Conservation (phyloP, 208 protist species). For the Lotmaria passim region DNA sequence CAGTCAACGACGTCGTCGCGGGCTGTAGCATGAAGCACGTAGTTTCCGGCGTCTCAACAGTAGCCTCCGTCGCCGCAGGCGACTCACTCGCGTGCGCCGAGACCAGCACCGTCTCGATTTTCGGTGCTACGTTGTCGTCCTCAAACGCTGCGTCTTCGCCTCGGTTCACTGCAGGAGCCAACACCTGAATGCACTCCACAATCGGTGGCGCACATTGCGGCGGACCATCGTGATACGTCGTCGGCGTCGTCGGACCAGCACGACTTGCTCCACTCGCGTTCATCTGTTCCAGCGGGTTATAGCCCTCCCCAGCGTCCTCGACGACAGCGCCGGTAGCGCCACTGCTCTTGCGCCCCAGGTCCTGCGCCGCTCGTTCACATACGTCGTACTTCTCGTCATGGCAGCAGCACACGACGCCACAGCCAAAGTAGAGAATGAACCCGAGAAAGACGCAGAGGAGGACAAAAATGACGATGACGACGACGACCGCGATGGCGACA, state of each 20-base stretch:
- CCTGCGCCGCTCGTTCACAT: background rate
- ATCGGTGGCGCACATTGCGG: background rate
- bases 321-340: background rate
- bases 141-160: too few relatives aligned
- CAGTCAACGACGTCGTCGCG: too few relatives aligned
- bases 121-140: background rate
- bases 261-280: background rate
- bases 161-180: too few relatives aligned
- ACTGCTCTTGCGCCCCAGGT: background rate
- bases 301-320: background rate
- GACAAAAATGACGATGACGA: background rate
- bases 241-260: background rate
- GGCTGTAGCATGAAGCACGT: background rate
- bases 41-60: background rate
- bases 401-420: slow-evolving; percentile 6
- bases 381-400: slow-evolving; percentile 10
- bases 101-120: background rate
- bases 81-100: background rate
- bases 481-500: background rate
- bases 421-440: slow-evolving; percentile 8
- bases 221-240: too few relatives aligned
- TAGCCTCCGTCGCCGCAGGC: background rate
- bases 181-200: background rate
- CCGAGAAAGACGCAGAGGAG: slow-evolving; percentile 3
- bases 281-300: background rate